Conservation (phyloP, 176 grass and related monocot genomes). For the Oryza glumipatula region DNA sequence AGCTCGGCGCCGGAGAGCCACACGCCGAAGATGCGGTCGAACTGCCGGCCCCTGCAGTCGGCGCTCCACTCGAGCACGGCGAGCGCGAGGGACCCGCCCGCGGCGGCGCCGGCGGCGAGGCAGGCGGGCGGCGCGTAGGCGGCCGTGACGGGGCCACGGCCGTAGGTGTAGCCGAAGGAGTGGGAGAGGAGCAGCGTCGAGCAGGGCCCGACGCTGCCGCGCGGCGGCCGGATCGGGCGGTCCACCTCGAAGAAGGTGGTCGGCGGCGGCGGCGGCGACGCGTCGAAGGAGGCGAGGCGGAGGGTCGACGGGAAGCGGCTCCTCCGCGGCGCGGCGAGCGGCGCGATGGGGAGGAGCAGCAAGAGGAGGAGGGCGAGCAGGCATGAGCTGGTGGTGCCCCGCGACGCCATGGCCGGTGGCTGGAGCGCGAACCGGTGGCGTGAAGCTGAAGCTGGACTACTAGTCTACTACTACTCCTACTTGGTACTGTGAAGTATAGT, state of each 20-base stretch:
- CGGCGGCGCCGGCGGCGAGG: conserved; percentile 35
- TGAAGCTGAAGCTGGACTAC: neutral
- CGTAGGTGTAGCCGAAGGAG: conserved; percentile 66
- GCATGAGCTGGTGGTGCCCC: neutral
- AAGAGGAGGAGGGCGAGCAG: conserved; percentile 12
- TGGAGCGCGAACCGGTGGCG: neutral
- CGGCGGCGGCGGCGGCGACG: conserved; percentile 42
- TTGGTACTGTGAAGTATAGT: neutral
- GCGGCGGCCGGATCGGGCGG: conserved; percentile 56
- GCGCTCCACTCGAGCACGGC: conserved; percentile 72
- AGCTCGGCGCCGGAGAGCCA: conserved; percentile 88
- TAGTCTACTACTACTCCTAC: neutral
- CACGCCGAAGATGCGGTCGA: conserved; percentile 84
- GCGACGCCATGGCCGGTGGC: conserved; percentile 22
- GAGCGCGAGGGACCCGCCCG: conserved; percentile 31
- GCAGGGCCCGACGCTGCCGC: conserved; percentile 46
- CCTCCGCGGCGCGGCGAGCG: neutral
- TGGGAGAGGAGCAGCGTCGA: conserved; percentile 58
- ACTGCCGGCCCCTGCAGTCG: conserved; percentile 70
- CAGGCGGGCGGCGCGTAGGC: conserved; percentile 54
- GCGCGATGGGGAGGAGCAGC: conserved; percentile 9
- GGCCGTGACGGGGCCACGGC: conserved; percentile 43
- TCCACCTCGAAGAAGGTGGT: conserved; percentile 76
- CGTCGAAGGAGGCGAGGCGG: conserved; percentile 3
- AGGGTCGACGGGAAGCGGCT: neutral